phyloP scores from a whole-genome alignment of 306 rosid genomes.

The Arachis stenosperma region DNA sequence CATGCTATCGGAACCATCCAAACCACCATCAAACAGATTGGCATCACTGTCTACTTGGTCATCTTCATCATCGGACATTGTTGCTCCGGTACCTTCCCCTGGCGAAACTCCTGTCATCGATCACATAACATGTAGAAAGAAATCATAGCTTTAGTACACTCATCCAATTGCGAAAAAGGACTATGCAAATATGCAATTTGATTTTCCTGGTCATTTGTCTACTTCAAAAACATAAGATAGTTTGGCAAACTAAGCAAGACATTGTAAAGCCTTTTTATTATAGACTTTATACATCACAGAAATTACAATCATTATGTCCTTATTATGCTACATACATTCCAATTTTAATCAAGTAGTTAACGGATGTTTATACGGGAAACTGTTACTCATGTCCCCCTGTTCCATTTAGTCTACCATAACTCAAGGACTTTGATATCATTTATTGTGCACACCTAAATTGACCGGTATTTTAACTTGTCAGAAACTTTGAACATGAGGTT shows the following conservation, averaged over 20 bases:
- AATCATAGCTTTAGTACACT: conserved; percentile 19
- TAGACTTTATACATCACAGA: conserved; percentile 13
- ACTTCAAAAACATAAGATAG: no score
- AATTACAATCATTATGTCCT: conserved; percentile 16
- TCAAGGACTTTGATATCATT: conserved; percentile 8
- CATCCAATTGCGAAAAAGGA: conserved; percentile 18
- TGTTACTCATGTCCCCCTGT: conserved; percentile 26
- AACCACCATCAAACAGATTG: conserved; percentile 77
- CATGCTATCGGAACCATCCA: conserved; percentile 84
- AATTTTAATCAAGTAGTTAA: conserved; percentile 24
- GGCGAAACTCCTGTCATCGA: conserved; percentile 80
- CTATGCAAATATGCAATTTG: background rate
- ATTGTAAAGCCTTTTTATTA: conserved; percentile 12
- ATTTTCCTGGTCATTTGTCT: no score
- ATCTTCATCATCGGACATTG: conserved; percentile 97
- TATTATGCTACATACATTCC: background rate
- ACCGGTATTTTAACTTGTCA: conserved; percentile 5
- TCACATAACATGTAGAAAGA: conserved; percentile 28
- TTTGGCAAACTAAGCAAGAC: conserved; percentile 20
- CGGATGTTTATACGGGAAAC: background rate
- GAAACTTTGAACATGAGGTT: conserved; percentile 14
- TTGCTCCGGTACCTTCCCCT: conserved; percentile 97
- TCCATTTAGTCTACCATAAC: conserved; percentile 15
- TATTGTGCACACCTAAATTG: background rate
- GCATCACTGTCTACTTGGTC: conserved; percentile 87